Evolutionary conservation across 1,284 basidiomycete genomes (phyloP).

Genomic region (Pterulicium gracile): DNA sequence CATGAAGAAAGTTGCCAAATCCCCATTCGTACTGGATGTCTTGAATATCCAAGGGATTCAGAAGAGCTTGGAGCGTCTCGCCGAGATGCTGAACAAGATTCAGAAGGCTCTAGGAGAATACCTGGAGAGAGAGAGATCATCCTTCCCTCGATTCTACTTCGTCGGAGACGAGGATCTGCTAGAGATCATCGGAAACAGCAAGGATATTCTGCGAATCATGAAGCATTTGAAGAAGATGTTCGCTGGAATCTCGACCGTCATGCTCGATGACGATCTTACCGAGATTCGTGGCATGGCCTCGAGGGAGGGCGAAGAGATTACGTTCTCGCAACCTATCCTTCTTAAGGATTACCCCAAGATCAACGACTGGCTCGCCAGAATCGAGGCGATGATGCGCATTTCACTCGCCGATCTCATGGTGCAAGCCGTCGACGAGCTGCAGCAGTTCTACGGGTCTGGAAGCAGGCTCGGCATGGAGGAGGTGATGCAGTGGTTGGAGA

Average conservation of each 20-base stretch:
- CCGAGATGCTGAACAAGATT: conserved; percentile 94
- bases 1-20: conserved; percentile 99
- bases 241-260: conserved; percentile 88
- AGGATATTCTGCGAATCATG: conserved; percentile 95
- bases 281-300: conserved; percentile 88
- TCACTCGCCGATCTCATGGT: conserved; percentile 81
- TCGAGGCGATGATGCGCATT: conserved; percentile 92
- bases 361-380: conserved; percentile 94
- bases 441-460: conserved; percentile 69
- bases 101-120: conserved; percentile 99
- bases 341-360: conserved; percentile 94
- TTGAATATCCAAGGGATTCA: conserved; percentile 95
- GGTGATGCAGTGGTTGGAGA: conserved; percentile 86
- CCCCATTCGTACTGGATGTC: conserved; percentile 94
- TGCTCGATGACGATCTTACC: conserved; percentile 82
- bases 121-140: conserved; percentile 91
- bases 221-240: conserved; percentile 99
- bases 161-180: conserved; percentile 98
- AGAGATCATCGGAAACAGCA: conserved; percentile 99
- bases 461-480: conserved; percentile 44
- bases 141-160: conserved; percentile 99
- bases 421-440: conserved; percentile 71
- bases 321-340: conserved; percentile 74
- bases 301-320: conserved; percentile 89
- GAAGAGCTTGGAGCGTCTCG: conserved; percentile 93